Evolutionary conservation across 441 rosid species (phyloP).

Genomic region (Kokia cookei): DNA sequence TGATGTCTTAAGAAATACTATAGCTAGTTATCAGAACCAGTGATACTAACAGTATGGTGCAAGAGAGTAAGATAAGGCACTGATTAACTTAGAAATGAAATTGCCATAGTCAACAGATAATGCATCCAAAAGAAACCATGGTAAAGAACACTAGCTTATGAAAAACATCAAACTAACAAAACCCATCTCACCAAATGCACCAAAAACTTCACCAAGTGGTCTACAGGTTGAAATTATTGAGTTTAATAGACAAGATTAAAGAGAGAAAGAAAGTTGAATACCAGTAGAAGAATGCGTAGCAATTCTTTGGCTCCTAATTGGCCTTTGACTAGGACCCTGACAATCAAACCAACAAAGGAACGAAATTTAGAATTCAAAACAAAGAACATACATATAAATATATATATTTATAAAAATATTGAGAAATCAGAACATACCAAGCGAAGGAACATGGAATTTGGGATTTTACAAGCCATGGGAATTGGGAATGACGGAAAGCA

Average conservation of each 20-base stretch:
- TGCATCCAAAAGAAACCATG: neutral
- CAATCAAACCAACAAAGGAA: conserved; percentile 25
- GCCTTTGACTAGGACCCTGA: conserved; percentile 56
- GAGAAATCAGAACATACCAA: conserved; percentile 26
- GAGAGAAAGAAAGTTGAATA: conserved; percentile 12
- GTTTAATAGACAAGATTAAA: neutral
- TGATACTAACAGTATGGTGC: neutral
- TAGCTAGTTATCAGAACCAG: neutral
- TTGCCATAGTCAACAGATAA: neutral
- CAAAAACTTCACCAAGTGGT: neutral
- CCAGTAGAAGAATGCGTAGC: conserved; percentile 51
- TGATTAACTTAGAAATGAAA: neutral
- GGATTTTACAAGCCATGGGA: conserved; percentile 63
- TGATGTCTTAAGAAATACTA: no score
- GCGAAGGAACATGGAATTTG: conserved; percentile 53
- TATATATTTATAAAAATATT: neutral
- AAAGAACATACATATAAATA: neutral
- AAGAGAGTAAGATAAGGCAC: neutral
- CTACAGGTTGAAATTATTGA: neutral
- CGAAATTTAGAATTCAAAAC: conserved; percentile 10
- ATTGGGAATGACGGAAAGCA: conserved; percentile 21
- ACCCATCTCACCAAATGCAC: neutral
- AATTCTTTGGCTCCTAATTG: conserved; percentile 32
- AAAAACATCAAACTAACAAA: neutral
- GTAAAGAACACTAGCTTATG: neutral